Percentiles rank a stretch among this genome's conserved stretches.
Evolutionary conservation across 1,284 basidiomycete species (phyloP).

Genomic region (Retiboletus flavoniger): DNA sequence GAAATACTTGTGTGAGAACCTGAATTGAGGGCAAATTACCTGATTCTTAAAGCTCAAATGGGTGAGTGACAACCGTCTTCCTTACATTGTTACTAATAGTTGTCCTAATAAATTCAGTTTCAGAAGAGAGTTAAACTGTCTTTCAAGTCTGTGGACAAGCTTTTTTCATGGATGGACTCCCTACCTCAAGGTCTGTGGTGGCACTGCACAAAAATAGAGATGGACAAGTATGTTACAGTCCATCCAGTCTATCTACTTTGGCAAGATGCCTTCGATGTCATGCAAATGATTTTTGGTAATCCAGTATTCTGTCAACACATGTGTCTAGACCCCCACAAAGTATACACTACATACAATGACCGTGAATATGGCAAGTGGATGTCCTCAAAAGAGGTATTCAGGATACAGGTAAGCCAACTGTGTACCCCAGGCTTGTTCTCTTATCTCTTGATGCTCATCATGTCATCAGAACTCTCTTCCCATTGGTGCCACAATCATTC

Average conservation of each 20-base stretch:
- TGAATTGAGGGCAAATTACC: neutral
- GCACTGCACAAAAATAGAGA: neutral
- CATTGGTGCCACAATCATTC: neutral
- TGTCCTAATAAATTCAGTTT: too few species aligned
- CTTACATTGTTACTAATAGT: too few species aligned
- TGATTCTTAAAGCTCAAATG: neutral
- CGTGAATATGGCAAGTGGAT: neutral
- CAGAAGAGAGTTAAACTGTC: neutral
- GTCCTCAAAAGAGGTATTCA: neutral
- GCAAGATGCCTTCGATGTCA: neutral
- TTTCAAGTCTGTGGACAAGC: neutral
- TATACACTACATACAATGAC: neutral
- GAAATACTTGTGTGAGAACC: neutral
- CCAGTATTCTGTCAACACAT: neutral
- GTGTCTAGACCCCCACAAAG: neutral
- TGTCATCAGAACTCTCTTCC: neutral
- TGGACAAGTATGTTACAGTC: too few species aligned
- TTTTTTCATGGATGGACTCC: constrained; percentile 1
- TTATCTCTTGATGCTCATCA: neutral
- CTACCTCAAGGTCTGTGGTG: constrained; percentile 1
- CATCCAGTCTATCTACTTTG: neutral
- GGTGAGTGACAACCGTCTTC: neutral
- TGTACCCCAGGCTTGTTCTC: neutral
- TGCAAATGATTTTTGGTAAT: neutral
- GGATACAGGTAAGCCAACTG: neutral